Evolutionary conservation across 2,329 filamentous ascomycete genomes (phyloP), one percentile per base, ranked within the genome.

Genomic region (Apiospora malaysiana): DNA sequence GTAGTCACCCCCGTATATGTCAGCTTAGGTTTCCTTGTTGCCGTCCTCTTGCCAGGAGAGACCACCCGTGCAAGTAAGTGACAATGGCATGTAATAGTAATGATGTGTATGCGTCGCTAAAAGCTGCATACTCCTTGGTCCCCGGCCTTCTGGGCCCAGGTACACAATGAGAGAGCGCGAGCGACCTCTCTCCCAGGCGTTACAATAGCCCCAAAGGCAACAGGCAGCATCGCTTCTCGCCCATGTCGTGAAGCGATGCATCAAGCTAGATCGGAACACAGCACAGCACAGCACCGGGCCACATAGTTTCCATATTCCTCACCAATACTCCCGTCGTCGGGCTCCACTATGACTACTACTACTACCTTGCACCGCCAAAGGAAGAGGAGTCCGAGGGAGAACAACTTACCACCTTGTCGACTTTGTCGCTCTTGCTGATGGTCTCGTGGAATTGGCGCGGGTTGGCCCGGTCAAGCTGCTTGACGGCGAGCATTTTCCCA

Each of bases 381-480:
- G 12, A n/a, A 43, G 5, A 45, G 23, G 14, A 42, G 27, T 27
- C 66, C 23, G 45, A 37, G n/a, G 9, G 21, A 18, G 21, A 18
- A 12, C 21, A n/a, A 68, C 67, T 68, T 23, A 68, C 67, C 14
- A 56, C 23, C 32, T 68, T 68, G 67, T 56, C 46, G 46, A 68
- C n/a, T 4, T 49, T 56, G 18, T 68, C 67, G 32, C n/a, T 42
- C 47, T 68, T 68, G 18, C 23, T 21, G 21, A 68, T 10, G 4
- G 25, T 42, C 32, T 68, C 67, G 18, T 49, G n/a, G 46, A 56
- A 68, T 25, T 68, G n/a, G 67, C 67, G 67, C 32, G 67, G 67
- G n/a, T 32, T 56, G 67, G 67, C 67, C 21, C 7, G 47, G 7
- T 68, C 67, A 4, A 40, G 14, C 21, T 56, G n/a, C 10, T 68